phyloP scores from a whole-genome alignment of 371 early-diverging fungal species.

The Mortierella sp. region DNA sequence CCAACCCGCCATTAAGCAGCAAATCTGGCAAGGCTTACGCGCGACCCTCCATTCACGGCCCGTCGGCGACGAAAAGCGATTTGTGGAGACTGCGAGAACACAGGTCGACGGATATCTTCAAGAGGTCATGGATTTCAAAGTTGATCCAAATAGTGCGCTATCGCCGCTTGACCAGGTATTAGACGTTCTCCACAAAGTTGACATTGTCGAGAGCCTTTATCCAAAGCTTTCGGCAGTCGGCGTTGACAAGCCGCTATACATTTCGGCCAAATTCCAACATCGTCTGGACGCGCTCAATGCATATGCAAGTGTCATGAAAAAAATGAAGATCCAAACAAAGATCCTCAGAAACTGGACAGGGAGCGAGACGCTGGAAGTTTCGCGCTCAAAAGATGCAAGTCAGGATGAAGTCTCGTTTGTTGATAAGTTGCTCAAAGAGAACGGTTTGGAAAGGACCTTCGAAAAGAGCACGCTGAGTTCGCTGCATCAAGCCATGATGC shows the following conservation, averaged over 20 bases:
- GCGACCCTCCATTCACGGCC: conserved; percentile 76
- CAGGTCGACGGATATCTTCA: conserved; percentile 73
- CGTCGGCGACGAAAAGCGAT: conserved; percentile 73
- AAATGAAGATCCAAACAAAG: conserved; percentile 77
- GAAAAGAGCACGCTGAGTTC: conserved; percentile 79
- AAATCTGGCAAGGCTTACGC: conserved; percentile 84
- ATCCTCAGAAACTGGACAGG: conserved; percentile 90
- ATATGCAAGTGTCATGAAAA: conserved; percentile 81
- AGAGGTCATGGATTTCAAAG: conserved; percentile 75
- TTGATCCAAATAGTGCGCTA: conserved; percentile 58
- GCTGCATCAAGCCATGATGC: conserved; percentile 63
- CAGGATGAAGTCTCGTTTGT: conserved; percentile 78
- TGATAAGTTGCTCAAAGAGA: conserved; percentile 87
- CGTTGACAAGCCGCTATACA: conserved; percentile 78
- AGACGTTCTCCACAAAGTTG: conserved; percentile 78
- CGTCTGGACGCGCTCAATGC: conserved; percentile 81
- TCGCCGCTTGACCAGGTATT: conserved; percentile 73
- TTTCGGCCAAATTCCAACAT: conserved; percentile 74
- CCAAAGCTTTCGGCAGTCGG: conserved; percentile 77
- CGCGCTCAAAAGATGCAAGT: conserved; percentile 56
- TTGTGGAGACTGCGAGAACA: conserved; percentile 75
- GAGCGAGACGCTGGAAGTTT: conserved; percentile 76
- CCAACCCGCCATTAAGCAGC: conserved; percentile 65
- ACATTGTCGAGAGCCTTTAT: conserved; percentile 82
- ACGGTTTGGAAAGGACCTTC: conserved; percentile 83